Conservation (phyloP, 1,284 basidiomycete species). For the Pyrrhoderma noxium region DNA sequence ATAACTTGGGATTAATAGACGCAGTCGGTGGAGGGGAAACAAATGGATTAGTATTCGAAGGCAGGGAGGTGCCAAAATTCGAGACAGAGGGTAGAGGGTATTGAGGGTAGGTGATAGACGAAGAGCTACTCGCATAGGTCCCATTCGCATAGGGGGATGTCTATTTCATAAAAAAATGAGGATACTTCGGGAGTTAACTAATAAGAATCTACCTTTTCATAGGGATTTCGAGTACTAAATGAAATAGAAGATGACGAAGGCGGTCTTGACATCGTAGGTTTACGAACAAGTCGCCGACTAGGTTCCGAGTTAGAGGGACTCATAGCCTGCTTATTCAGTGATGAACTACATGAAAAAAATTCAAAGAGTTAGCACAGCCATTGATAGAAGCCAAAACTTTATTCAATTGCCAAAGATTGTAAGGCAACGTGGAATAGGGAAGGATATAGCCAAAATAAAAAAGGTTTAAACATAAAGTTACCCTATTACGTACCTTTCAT, state of each 20-base stretch:
- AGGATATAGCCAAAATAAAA: too few relatives aligned
- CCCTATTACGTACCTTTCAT: slow-evolving; percentile 12
- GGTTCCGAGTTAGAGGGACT: slow-evolving; percentile 24
- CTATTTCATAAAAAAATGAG: background rate
- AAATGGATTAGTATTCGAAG: slow-evolving; percentile 27
- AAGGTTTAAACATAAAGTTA: too few relatives aligned
- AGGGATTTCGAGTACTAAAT: slow-evolving; percentile 33
- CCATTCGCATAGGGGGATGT: slow-evolving; percentile 12
- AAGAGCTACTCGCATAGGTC: background rate
- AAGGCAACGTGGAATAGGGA: too few relatives aligned
- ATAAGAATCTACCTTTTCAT: slow-evolving; percentile 43
- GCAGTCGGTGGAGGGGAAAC: slow-evolving; percentile 69
- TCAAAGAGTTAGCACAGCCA: too few relatives aligned
- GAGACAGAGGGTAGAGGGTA: slow-evolving; percentile 30
- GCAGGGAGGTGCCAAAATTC: slow-evolving; percentile 27
- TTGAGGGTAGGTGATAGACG: slow-evolving; percentile 40
- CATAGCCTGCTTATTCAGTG: slow-evolving; percentile 4
- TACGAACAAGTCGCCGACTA: slow-evolving; percentile 29
- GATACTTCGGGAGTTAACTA: too few relatives aligned
- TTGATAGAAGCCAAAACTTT: too few relatives aligned
- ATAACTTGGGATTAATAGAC: slow-evolving; percentile 67
- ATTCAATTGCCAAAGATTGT: too few relatives aligned
- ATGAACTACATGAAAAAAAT: slow-evolving; percentile 2
- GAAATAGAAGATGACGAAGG: slow-evolving; percentile 33
- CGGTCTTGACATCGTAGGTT: slow-evolving; percentile 32